phyloP scores from a whole-genome alignment of 2,329 filamentous ascomycete genomes.

The Aaosphaeria arxii region DNA sequence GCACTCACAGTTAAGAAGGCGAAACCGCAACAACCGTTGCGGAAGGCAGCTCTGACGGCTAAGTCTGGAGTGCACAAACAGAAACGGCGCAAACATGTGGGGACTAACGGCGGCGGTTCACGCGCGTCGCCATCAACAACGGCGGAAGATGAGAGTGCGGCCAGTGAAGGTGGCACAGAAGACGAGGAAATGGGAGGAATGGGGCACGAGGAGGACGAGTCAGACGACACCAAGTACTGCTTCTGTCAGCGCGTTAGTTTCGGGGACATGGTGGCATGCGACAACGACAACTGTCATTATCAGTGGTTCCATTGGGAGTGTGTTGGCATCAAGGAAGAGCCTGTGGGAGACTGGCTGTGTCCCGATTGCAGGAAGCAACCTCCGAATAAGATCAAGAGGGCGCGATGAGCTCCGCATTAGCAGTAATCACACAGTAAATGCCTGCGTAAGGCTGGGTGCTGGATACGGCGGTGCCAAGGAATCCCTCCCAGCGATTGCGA shows the following conservation, averaged over 20 bases:
- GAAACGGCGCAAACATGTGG: conserved; percentile 28
- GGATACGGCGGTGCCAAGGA: too few relatives aligned
- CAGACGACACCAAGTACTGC: conserved; percentile 76
- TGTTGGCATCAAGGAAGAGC: conserved; percentile 49
- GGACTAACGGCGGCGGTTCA: conserved; percentile 18
- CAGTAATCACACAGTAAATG: too few relatives aligned
- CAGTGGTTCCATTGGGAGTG: conserved; percentile 86
- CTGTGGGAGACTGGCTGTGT: conserved; percentile 51
- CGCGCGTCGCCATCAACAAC: conserved; percentile 42
- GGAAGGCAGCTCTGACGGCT: conserved; percentile 32
- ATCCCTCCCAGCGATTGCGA: too few relatives aligned
- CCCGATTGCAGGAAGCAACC: conserved; percentile 40
- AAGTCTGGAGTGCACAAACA: conserved; percentile 34
- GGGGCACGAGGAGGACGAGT: conserved; percentile 53
- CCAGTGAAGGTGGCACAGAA: conserved; percentile 42
- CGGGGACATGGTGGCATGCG: conserved; percentile 86
- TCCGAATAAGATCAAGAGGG: conserved; percentile 40
- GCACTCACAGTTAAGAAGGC: conserved; percentile 52
- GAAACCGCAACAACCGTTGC: conserved; percentile 50
- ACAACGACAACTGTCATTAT: conserved; percentile 75
- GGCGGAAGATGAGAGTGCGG: conserved; percentile 53
- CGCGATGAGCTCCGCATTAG: conserved; percentile 17
- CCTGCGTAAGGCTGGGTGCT: too few relatives aligned
- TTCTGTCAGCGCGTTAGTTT: conserved; percentile 80
- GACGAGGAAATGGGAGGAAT: conserved; percentile 52